These are phyloP conservation scores for Solanum gandarillasii DNA, from an alignment of 257 asterid species.

Conservation along the genomic window DNA sequence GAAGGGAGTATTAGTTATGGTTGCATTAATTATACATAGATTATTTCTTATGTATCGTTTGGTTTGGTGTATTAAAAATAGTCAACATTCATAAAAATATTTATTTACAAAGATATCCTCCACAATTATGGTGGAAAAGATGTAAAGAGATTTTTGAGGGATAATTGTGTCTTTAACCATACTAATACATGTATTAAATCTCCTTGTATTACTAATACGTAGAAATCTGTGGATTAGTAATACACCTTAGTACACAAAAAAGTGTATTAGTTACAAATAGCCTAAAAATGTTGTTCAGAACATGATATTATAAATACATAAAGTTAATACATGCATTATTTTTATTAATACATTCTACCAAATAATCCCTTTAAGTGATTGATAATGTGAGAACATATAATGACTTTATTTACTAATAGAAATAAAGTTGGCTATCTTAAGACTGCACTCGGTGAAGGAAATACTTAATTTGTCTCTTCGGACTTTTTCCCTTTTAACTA, in stretches of 20 bases:
- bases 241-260: background rate
- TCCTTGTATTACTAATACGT: background rate
- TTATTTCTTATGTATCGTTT: background rate
- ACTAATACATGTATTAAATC: background rate
- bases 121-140: background rate
- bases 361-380: background rate
- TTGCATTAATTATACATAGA: background rate
- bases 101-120: background rate
- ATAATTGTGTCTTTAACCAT: background rate
- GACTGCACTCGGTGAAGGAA: background rate
- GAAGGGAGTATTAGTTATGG: background rate
- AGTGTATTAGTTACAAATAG: background rate
- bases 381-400: background rate
- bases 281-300: background rate
- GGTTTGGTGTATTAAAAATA: background rate
- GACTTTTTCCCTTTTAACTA: background rate
- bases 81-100: background rate
- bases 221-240: background rate
- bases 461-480: background rate
- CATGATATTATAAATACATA: background rate
- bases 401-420: background rate
- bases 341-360: background rate
- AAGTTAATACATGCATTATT: background rate
- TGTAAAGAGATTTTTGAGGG: background rate
- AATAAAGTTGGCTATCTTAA: too few relatives aligned